These are phyloP conservation scores for Streptanthus diversifolius DNA, from an alignment of 345 rosid genomes.

Conservation along the genomic window DNA sequence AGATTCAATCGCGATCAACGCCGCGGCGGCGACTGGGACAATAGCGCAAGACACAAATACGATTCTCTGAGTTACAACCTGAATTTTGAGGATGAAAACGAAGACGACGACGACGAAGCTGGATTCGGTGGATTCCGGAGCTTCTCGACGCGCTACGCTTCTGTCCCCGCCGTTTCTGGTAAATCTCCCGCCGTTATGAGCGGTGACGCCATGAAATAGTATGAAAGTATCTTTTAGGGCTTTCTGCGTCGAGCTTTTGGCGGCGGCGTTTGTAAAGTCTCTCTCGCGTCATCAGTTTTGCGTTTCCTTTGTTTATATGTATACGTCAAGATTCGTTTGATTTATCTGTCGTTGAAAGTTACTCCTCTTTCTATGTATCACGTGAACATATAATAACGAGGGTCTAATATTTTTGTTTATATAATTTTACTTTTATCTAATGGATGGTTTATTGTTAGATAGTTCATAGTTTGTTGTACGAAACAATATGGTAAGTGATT, in stretches of 20 bases:
- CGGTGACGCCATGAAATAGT: background rate
- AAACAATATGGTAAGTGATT: background rate
- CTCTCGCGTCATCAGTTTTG: background rate
- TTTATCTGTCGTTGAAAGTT: background rate
- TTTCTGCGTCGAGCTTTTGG: background rate
- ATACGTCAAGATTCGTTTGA: conserved; percentile 3
- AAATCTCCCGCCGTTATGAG: conserved; percentile 3
- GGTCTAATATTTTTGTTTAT: background rate
- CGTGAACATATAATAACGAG: background rate
- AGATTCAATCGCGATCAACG: conserved; percentile 55
- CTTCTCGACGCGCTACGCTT: conserved; percentile 60
- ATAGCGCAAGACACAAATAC: conserved; percentile 8
- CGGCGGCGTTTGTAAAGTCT: conserved; percentile 14
- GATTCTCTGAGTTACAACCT: conserved; percentile 59
- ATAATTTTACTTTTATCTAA: background rate
- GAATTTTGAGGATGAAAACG: conserved; percentile 64
- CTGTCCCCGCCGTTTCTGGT: conserved; percentile 28
- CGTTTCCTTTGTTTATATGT: conserved; percentile 12
- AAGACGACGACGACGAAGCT: conserved; percentile 25
- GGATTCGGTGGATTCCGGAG: conserved; percentile 37
- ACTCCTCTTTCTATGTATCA: background rate
- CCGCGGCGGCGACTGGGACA: conserved; percentile 8
- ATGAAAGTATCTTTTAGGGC: background rate
- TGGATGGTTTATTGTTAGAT: background rate
- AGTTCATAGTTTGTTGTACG: background rate